Evolutionary conservation across 176 grass and related monocot genomes (phyloP).

Genomic region (Oryza coarctata): DNA sequence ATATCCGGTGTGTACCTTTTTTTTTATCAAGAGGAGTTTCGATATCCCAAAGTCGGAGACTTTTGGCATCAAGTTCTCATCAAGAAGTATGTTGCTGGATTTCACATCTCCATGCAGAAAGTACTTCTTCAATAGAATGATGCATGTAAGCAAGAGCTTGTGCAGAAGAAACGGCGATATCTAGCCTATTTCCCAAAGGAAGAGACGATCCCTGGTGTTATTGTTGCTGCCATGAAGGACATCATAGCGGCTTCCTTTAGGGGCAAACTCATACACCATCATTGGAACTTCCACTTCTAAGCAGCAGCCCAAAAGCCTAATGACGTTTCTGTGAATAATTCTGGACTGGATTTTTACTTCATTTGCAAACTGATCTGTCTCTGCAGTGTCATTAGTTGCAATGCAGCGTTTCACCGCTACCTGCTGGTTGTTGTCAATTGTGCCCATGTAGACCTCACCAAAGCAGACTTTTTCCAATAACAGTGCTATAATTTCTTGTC

Average conservation of each 20-base stretch:
- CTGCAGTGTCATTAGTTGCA: not conserved
- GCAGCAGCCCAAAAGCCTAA: not conserved
- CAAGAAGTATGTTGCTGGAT: conserved; percentile 7
- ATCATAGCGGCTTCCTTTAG: not conserved
- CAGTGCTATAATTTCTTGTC: not conserved
- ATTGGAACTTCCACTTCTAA: not conserved
- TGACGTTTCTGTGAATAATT: not conserved
- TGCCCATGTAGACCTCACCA: conserved; percentile 9
- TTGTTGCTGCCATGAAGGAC: not conserved
- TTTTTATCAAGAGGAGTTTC: not conserved
- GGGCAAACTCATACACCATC: not conserved
- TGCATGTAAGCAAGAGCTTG: conserved; percentile 17
- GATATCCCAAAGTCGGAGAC: not conserved
- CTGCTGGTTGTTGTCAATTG: not conserved
- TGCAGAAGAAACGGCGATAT: not conserved
- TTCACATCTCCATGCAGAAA: conserved; percentile 9
- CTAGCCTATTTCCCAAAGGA: not conserved
- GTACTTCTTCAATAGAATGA: not conserved
- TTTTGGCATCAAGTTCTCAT: not conserved
- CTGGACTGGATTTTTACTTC: not conserved
- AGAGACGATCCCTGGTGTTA: not conserved
- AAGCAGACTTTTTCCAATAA: conserved; percentile 6
- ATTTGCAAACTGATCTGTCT: not conserved
- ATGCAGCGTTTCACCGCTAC: conserved; percentile 17
- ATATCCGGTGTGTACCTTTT: not conserved